A percentile compares a stretch with the other conserved stretches of the same genome.
phyloP scores from a whole-genome alignment of 257 asterid genomes.

The Hygrophila difformis region DNA sequence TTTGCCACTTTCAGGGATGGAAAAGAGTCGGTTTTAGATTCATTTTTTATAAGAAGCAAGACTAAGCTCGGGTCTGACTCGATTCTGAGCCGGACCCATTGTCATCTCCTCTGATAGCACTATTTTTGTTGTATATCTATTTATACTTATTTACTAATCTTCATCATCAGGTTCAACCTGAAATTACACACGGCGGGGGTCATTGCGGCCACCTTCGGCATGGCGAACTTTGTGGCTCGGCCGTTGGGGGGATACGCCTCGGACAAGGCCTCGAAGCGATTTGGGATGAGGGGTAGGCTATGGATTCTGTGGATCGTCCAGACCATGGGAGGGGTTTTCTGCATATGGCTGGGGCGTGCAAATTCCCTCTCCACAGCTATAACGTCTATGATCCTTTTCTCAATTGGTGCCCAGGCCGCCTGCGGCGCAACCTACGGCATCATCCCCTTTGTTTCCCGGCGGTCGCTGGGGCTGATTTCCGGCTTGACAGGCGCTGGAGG shows the following conservation, averaged over 20 bases:
- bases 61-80: too few relatives aligned
- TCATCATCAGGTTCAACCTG: conserved; percentile 28
- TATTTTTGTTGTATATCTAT: too few relatives aligned
- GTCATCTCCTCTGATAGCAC: too few relatives aligned
- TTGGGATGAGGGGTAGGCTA: conserved; percentile 57
- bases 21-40: too few relatives aligned
- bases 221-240: conserved; percentile 47
- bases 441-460: conserved; percentile 44
- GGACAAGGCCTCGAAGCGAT: conserved; percentile 33
- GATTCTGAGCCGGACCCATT: too few relatives aligned
- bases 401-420: conserved; percentile 44
- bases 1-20: too few relatives aligned
- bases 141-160: too few relatives aligned
- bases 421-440: conserved; percentile 52
- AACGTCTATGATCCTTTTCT: conserved; percentile 40
- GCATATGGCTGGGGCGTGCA: conserved; percentile 38
- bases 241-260: conserved; percentile 49
- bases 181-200: conserved; percentile 52
- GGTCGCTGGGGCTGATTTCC: conserved; percentile 46
- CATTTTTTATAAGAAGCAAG: too few relatives aligned
- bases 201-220: conserved; percentile 50
- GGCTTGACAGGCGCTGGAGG: conserved; percentile 62
- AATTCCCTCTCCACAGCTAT: conserved; percentile 31
- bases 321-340: conserved; percentile 46
- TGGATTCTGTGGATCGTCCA: conserved; percentile 59